Evolutionary conservation across 2,329 filamentous ascomycete genomes (phyloP).

Genomic region (Cladosporium halotolerans): DNA sequence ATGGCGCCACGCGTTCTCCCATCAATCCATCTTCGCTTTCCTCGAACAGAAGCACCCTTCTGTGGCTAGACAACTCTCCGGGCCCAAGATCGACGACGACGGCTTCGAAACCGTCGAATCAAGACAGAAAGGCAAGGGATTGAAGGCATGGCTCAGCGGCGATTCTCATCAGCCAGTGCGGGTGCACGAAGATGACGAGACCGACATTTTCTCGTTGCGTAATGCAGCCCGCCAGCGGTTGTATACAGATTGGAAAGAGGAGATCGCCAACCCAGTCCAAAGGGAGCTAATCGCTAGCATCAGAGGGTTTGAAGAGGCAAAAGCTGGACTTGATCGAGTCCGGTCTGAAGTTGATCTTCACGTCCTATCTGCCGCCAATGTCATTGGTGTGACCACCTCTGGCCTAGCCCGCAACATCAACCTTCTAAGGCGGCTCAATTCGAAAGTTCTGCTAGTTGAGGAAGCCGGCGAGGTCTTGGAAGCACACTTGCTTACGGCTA

Average conservation of each 20-base stretch:
- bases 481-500: slow-evolving; percentile 52
- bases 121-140: background rate
- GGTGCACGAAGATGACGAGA: background rate
- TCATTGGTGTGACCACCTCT: slow-evolving; percentile 57
- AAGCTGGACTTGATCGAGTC: slow-evolving; percentile 21
- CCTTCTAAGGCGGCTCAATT: slow-evolving; percentile 43
- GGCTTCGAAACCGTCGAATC: slow-evolving; percentile 14
- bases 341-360: slow-evolving; percentile 35
- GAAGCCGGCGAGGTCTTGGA: slow-evolving; percentile 65
- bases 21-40: slow-evolving; percentile 6
- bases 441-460: slow-evolving; percentile 60
- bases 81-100: slow-evolving; percentile 19
- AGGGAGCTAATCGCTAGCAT: slow-evolving; percentile 18
- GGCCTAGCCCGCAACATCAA: slow-evolving; percentile 50
- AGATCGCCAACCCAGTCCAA: slow-evolving; percentile 13
- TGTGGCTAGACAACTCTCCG: slow-evolving; percentile 19
- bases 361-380: slow-evolving; percentile 37
- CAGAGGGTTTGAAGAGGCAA: slow-evolving; percentile 15
- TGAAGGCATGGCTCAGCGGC: slow-evolving; percentile 1
- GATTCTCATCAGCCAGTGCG: background rate
- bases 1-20: background rate
- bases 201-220: background rate
- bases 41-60: slow-evolving; percentile 17
- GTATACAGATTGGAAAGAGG: slow-evolving; percentile 14
- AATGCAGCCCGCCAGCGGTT: background rate